Conservation (phyloP, 805 yeast genomes). For the Metschnikowia anglica region DNA sequence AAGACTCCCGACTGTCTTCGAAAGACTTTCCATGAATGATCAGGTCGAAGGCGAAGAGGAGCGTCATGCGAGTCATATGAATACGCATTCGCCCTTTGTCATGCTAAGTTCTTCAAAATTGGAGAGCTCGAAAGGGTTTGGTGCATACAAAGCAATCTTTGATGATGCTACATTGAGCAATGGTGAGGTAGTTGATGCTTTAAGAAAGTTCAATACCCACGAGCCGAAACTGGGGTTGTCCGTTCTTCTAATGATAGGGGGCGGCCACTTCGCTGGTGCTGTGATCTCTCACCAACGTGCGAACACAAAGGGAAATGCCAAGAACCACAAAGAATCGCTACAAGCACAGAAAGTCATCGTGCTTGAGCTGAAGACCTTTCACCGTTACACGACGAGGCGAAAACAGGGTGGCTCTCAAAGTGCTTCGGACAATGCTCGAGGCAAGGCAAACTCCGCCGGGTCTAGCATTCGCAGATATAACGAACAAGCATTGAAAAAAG, state of each 20-base stretch:
- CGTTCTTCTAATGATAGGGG: slow-evolving; percentile 90
- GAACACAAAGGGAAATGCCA: slow-evolving; percentile 55
- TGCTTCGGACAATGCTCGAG: slow-evolving; percentile 86
- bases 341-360: slow-evolving; percentile 64
- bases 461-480: slow-evolving; percentile 85
- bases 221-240: slow-evolving; percentile 45
- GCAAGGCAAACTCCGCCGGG: slow-evolving; percentile 96
- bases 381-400: slow-evolving; percentile 91
- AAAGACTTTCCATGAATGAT: slow-evolving; percentile 20
- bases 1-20: slow-evolving; percentile 24
- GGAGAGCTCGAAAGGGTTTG: slow-evolving; percentile 51
- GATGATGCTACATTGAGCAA: slow-evolving; percentile 34
- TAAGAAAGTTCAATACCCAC: slow-evolving; percentile 12
- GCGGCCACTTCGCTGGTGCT: slow-evolving; percentile 98
- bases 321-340: slow-evolving; percentile 46
- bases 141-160: slow-evolving; percentile 66
- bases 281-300: slow-evolving; percentile 71
- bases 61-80: slow-evolving; percentile 49
- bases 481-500: slow-evolving; percentile 77
- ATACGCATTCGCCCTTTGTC: slow-evolving; percentile 70
- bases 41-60: slow-evolving; percentile 29
- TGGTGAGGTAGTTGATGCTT: slow-evolving; percentile 45
- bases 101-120: slow-evolving; percentile 52
- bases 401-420: slow-evolving; percentile 98
- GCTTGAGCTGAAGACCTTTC: slow-evolving; percentile 80